Evolutionary conservation across 371 early-diverging fungal genomes (phyloP).

Genomic region (Syncephalis plumigaleata): DNA sequence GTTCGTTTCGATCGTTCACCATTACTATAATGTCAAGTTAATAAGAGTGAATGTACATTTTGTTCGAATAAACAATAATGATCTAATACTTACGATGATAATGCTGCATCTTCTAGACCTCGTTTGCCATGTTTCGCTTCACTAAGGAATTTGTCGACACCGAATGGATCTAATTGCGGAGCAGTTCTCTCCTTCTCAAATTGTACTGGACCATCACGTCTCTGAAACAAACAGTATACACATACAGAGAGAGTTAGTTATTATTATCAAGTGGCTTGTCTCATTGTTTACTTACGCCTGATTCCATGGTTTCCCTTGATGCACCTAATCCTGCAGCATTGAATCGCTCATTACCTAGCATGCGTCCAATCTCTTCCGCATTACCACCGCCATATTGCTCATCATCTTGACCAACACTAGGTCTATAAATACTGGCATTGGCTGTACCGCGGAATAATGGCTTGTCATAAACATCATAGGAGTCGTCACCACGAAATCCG

Average conservation of each 20-base stretch:
- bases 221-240: conserved; percentile 6
- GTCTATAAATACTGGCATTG: conserved; percentile 61
- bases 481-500: conserved; percentile 78
- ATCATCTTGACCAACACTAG: conserved; percentile 41
- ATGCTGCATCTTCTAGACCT: too few relatives aligned
- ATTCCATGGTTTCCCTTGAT: neutral
- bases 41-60: too few relatives aligned
- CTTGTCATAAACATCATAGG: conserved; percentile 76
- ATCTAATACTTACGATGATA: too few relatives aligned
- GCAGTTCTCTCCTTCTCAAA: conserved; percentile 69
- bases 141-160: conserved; percentile 30
- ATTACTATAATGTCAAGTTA: too few relatives aligned
- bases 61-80: too few relatives aligned
- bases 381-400: conserved; percentile 48
- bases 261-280: neutral
- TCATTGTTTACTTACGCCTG: conserved; percentile 1
- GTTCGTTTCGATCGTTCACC: too few relatives aligned
- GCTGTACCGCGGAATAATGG: conserved; percentile 65
- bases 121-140: too few relatives aligned
- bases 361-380: conserved; percentile 47
- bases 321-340: conserved; percentile 9
- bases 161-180: conserved; percentile 21
- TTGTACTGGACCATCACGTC: conserved; percentile 70
- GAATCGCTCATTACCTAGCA: conserved; percentile 53
- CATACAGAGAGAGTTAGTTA: neutral